Evolutionary conservation across 2,329 filamentous ascomycete species (phyloP), one percentile per base, ranked within the genome.

Genomic region (Exophiala sp.): DNA sequence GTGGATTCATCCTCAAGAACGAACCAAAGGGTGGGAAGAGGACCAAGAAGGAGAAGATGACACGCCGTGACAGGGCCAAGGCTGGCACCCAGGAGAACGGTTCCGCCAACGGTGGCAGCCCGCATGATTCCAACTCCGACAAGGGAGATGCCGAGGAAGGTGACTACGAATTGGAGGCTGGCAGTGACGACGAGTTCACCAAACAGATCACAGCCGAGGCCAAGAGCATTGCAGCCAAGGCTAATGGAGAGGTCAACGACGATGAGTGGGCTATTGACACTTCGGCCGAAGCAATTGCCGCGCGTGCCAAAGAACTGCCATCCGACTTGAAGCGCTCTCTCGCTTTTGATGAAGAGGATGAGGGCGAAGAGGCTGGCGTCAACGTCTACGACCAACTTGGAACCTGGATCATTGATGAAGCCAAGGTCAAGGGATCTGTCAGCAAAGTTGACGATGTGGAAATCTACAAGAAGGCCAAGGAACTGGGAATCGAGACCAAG

Each of bases 181-280:
- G 80, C 57, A 95, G 89, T 65, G 91, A 97, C 65, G 90, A 96
- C 66, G 93, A 96, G 71, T 83, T 95, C 60, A 88, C 83, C 63
- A 86, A 88, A 68, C 79, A 77, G 61, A 85, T 84, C 69, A 81
- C 82, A 55, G 75, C 76, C 52, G 80, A 79, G 57, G 83, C 83
- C 59, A 76, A 82, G 63, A 84, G 85, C 65, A 84, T 96, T 64
- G 86, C 86, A 62, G 78, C 79, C 39, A 73, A 75, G 21, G 77
- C 81, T 47, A 70, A 73, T 46, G 56, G 54, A 38, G 81, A 85
- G 63, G 78, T 81, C 64, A 87, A 90, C 70, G 88, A 96, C 59
- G 83, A 95, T 56, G 81, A 95, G 60, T 98, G 93, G 93, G 87
- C 90, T 56, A 88, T 97, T 53, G 93, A 98, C 68, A 93, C 94